Base-by-base conservation (phyloP, 495 filamentous ascomycete genomes). In the Aspergillus haitiensis region DNA sequence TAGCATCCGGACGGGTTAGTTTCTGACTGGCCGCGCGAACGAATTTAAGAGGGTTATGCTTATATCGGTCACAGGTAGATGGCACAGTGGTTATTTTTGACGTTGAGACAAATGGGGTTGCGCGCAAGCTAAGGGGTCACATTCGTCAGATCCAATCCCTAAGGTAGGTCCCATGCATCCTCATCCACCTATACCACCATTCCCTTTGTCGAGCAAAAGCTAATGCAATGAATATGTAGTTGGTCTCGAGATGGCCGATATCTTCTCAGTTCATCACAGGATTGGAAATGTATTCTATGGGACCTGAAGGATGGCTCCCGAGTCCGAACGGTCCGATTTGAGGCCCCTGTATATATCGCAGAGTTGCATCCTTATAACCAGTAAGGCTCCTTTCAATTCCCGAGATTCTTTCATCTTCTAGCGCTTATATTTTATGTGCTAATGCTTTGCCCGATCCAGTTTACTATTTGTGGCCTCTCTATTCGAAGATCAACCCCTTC, bases 21-120 rank as follows among this genome's bases (percentile, higher is more conserved):
- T 56, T 52, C 48, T 39, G n/a, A 31, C 0, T 16, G 31, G 4
- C 37, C 31, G 21, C n/a, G n/a, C 16, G 56, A 49, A 59, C 71
- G 45, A 70, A 27, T 32, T 16, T n/a, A 16, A n/a, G 6, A 13
- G 11, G 12, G 40, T 15, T 10, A 54, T 48, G 7, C 50, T 60
- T 40, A 60, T 34, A 48, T 52, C 52, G 6, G 18, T 34, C 55
- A 49, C 66, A 88, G 83, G 79, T 90, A 59, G 93, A 98, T 75
- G 94, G 94, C 62, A 92, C 88, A 13, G 88, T 98, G 47, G 88
- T 97, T 36, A 89, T 99, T 54, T 99, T 96, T 79, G 94, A 99
- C 69, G 81, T 97, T 44, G 95, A 97, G 70, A 98, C 95, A 32
- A 94, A 93, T 79, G 92, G 93, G 39, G 88, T 98, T 15, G 94